Evolutionary conservation across 176 grass and related monocot species (phyloP).

Genomic region (Panicum miliaceum): DNA sequence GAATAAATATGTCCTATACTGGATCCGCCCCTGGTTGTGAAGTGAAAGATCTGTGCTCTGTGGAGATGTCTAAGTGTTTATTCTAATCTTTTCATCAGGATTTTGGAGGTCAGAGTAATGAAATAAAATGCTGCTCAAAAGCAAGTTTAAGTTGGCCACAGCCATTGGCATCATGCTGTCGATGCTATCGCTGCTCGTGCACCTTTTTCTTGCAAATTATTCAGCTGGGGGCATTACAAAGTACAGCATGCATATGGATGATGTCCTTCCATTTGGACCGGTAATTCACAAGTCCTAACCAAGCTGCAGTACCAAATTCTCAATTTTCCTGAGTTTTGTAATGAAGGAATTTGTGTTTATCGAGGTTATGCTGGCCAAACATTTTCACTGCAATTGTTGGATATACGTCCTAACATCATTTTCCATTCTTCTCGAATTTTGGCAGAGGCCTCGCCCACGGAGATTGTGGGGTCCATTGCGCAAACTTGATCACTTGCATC

Average conservation of each 20-base stretch:
- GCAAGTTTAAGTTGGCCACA: constrained; percentile 94
- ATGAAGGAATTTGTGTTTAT: background rate
- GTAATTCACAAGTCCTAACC: constrained; percentile 48
- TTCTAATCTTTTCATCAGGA: constrained; percentile 33
- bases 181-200: constrained; percentile 79
- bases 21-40: too few relatives aligned
- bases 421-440: constrained; percentile 28
- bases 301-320: background rate
- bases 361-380: background rate
- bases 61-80: background rate
- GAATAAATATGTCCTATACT: too few relatives aligned
- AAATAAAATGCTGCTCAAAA: constrained; percentile 91
- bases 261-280: constrained; percentile 61
- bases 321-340: background rate
- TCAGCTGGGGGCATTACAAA: constrained; percentile 65
- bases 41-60: too few relatives aligned
- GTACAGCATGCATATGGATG: constrained; percentile 66
- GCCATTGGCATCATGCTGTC: constrained; percentile 77
- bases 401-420: constrained; percentile 33
- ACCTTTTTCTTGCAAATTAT: constrained; percentile 92
- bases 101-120: constrained; percentile 51
- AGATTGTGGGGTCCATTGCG: constrained; percentile 87
- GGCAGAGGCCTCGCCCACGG: constrained; percentile 65
- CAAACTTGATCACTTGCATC: constrained; percentile 69
- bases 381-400: background rate